Percentiles rank a stretch among this genome's conserved stretches.
These are phyloP conservation scores for Stipa capillata DNA, from an alignment of 176 grass and related monocot species.

Conservation along the genomic window DNA sequence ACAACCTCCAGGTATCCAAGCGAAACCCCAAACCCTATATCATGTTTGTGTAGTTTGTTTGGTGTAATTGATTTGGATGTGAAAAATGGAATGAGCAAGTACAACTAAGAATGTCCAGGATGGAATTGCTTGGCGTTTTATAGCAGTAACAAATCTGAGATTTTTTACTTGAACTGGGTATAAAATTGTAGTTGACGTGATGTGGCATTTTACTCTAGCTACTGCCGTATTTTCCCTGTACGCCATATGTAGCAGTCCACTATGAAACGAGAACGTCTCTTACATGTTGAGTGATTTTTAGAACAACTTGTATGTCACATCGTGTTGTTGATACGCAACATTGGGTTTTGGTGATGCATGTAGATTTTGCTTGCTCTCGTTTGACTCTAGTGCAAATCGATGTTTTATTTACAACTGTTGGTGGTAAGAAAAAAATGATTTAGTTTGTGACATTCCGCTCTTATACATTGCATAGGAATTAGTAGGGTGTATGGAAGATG, in stretches of 20 bases:
- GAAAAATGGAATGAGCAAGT: background rate
- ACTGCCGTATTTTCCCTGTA: background rate
- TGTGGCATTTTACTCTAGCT: background rate
- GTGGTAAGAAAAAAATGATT: background rate
- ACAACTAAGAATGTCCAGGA: background rate
- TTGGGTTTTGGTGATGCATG: background rate
- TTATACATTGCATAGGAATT: background rate
- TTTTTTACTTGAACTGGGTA: background rate
- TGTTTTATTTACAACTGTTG: background rate
- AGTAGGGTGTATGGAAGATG: background rate
- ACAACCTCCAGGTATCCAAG: conserved; percentile 59
- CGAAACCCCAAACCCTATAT: conserved; percentile 1
- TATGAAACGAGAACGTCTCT: background rate
- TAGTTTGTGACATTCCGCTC: background rate
- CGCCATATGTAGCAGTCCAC: background rate
- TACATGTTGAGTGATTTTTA: background rate
- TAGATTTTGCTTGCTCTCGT: background rate
- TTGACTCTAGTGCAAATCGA: background rate
- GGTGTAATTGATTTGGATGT: background rate
- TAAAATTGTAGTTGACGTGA: background rate
- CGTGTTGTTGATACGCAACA: background rate
- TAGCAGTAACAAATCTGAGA: background rate
- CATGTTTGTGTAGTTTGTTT: background rate
- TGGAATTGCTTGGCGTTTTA: background rate
- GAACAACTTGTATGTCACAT: background rate